These are phyloP conservation scores for Fraxinus velutina DNA, from an alignment of 305 asterid species.

Conservation along the genomic window DNA sequence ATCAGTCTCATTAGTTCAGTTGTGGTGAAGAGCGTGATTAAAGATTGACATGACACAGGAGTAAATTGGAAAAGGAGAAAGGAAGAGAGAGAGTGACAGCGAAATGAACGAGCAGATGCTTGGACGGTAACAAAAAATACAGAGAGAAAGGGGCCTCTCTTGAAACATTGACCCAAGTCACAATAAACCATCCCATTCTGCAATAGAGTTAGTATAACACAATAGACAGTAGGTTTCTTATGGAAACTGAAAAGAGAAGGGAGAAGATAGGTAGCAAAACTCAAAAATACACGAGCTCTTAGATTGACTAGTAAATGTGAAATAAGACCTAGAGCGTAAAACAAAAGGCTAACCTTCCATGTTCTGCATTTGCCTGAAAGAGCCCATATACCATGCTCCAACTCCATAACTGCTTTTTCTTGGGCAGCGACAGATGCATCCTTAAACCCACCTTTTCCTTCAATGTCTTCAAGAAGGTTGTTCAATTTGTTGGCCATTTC, in stretches of 20 bases:
- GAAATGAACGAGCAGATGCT: background rate
- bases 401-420: slow-evolving; percentile 47
- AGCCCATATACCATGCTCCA: slow-evolving; percentile 62
- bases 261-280: background rate
- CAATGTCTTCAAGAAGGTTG: slow-evolving; percentile 68
- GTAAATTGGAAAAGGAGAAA: background rate
- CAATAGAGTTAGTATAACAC: background rate
- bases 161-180: background rate
- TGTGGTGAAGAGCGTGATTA: background rate
- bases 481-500: slow-evolving; percentile 75
- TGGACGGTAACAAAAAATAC: background rate
- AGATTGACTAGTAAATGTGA: slow-evolving; percentile 16
- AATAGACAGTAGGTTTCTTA: background rate
- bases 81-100: background rate
- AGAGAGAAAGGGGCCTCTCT: background rate
- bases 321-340: slow-evolving; percentile 14
- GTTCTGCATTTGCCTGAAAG: slow-evolving; percentile 67
- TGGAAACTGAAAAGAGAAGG: background rate
- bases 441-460: slow-evolving; percentile 69
- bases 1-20: background rate
- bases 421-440: slow-evolving; percentile 71
- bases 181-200: slow-evolving; percentile 1
- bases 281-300: background rate
- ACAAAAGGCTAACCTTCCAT: slow-evolving; percentile 54
- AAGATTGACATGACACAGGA: background rate